These are phyloP conservation scores for Cyclocybe aegerita DNA, from an alignment of 768 basidiomycete genomes.

Conservation along the genomic window DNA sequence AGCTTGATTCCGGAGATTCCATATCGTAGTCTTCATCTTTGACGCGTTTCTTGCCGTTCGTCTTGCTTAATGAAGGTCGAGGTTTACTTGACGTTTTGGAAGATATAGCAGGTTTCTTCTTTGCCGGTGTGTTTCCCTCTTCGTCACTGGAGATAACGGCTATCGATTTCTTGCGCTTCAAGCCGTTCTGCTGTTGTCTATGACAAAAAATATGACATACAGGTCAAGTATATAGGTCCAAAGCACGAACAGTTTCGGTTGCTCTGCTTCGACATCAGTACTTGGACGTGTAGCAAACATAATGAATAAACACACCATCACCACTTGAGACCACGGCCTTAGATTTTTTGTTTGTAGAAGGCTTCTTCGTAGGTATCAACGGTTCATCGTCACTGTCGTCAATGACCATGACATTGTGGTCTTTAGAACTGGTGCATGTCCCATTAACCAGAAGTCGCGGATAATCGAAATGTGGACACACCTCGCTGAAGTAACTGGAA, in stretches of 20 bases:
- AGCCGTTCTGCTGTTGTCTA: constrained; percentile 10
- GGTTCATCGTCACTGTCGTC: constrained; percentile 31
- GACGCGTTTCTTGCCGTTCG: constrained; percentile 19
- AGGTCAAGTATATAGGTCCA: not conserved
- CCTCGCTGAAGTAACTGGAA: not conserved
- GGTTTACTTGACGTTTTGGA: constrained; percentile 24
- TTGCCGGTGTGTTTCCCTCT: constrained; percentile 38
- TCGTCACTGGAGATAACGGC: constrained; percentile 38
- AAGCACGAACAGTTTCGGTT: constrained; percentile 11
- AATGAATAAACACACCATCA: constrained; percentile 20
- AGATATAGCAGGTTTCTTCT: constrained; percentile 37
- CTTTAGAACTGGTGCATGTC: not conserved
- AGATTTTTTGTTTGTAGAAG: constrained; percentile 8
- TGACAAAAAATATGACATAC: not conserved
- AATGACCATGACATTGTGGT: constrained; percentile 9
- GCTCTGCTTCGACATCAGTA: constrained; percentile 1
- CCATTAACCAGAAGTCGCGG: not conserved
- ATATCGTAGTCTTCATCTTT: constrained; percentile 27
- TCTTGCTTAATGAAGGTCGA: constrained; percentile 22
- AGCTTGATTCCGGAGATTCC: constrained; percentile 14
- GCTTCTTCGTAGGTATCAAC: constrained; percentile 14
- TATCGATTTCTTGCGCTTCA: constrained; percentile 19
- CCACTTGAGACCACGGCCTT: constrained; percentile 30
- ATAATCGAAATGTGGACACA: not conserved
- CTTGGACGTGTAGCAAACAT: not conserved